Conservation (phyloP, 768 basidiomycete species). For the Collybia sp. region DNA sequence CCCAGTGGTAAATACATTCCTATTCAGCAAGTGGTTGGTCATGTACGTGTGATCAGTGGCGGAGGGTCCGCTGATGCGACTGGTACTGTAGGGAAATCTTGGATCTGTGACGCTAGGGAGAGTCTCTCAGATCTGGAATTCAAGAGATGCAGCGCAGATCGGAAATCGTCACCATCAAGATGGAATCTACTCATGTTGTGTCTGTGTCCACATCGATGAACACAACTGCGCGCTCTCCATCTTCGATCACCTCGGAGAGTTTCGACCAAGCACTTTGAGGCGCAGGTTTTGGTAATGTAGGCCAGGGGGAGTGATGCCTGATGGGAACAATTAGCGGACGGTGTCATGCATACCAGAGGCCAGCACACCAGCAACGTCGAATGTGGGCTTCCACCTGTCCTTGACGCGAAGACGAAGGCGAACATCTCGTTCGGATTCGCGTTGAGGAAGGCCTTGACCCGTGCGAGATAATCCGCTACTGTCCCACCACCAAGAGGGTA, state of each 20-base stretch:
- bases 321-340: not conserved
- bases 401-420: slow-evolving; percentile 54
- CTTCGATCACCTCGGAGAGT: slow-evolving; percentile 55
- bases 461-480: slow-evolving; percentile 42
- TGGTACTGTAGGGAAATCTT: slow-evolving; percentile 47
- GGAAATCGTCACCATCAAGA: too few relatives aligned
- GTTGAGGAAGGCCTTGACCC: slow-evolving; percentile 51
- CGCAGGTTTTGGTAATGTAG: slow-evolving; percentile 46
- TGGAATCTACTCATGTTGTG: slow-evolving; percentile 36
- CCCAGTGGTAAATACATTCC: slow-evolving; percentile 28
- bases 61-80: slow-evolving; percentile 44
- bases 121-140: slow-evolving; percentile 50
- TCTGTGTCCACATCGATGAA: slow-evolving; percentile 54
- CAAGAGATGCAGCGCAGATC: slow-evolving; percentile 17
- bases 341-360: not conserved
- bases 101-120: slow-evolving; percentile 46
- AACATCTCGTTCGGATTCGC: slow-evolving; percentile 63
- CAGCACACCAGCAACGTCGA: slow-evolving; percentile 41
- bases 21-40: slow-evolving; percentile 56
- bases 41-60: slow-evolving; percentile 49
- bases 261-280: slow-evolving; percentile 58
- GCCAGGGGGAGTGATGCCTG: slow-evolving; percentile 39
- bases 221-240: slow-evolving; percentile 53
- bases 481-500: slow-evolving; percentile 52
- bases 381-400: slow-evolving; percentile 47